Evolutionary conservation across 2,329 filamentous ascomycete species (phyloP).

Genomic region (Colletotrichum kahawae): DNA sequence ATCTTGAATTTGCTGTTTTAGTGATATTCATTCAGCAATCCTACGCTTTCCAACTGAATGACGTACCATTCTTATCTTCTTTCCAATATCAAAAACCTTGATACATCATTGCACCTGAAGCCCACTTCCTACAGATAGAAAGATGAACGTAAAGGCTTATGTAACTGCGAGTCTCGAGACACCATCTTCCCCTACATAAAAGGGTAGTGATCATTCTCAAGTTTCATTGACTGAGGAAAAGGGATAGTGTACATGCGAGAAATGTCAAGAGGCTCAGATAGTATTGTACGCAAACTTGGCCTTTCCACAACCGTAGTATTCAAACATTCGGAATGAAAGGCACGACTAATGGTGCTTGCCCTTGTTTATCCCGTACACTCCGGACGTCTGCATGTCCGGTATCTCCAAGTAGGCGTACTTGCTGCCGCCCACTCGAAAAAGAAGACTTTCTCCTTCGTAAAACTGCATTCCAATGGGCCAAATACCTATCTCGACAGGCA

Average conservation of each 20-base stretch:
- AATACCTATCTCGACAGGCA: neutral
- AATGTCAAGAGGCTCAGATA: neutral
- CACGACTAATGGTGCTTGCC: neutral
- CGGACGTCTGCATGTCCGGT: neutral
- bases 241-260: neutral
- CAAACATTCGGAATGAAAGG: neutral
- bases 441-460: neutral
- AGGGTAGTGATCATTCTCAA: too few species aligned
- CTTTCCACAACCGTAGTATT: neutral
- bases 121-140: neutral
- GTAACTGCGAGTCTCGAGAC: too few species aligned
- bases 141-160: too few species aligned
- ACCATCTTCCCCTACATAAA: too few species aligned
- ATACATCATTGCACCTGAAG: neutral
- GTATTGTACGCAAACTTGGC: neutral
- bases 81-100: too few species aligned
- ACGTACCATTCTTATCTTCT: neutral
- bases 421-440: neutral
- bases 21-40: too few species aligned
- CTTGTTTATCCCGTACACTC: neutral
- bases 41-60: neutral
- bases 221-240: rapidly evolving
- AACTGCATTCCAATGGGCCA: neutral
- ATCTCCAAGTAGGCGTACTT: neutral
- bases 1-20: too few species aligned